phyloP scores from a whole-genome alignment of 768 basidiomycete genomes.

The Trametes sanguinea region DNA sequence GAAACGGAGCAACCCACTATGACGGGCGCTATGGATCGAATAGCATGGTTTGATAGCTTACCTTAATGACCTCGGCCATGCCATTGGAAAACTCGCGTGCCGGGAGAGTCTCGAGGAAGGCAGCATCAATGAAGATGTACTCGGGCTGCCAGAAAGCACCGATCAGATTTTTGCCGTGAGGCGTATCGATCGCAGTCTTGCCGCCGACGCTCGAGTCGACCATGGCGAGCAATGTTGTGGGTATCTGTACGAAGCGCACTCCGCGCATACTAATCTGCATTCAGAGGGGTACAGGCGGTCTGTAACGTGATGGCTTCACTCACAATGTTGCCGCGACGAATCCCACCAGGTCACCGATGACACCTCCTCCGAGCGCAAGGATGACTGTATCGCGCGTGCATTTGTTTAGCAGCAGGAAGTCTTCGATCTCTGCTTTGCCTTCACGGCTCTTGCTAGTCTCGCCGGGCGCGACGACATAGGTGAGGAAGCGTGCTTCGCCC shows the following conservation, averaged over 20 bases:
- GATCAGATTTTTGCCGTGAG: conserved; percentile 97
- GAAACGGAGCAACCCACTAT: too few relatives aligned
- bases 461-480: conserved; percentile 81
- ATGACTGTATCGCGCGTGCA: conserved; percentile 94
- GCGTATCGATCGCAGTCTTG: conserved; percentile 99
- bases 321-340: conserved; percentile 98
- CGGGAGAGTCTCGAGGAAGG: conserved; percentile 93
- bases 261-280: conserved; percentile 83
- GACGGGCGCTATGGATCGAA: too few relatives aligned
- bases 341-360: conserved; percentile 95
- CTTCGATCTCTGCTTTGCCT: conserved; percentile 92
- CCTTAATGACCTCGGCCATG: conserved; percentile 98
- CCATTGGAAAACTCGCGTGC: conserved; percentile 95
- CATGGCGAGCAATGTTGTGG: conserved; percentile 96
- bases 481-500: conserved; percentile 66
- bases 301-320: conserved; percentile 35
- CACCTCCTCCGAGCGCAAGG: conserved; percentile 93
- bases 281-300: not conserved
- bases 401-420: conserved; percentile 83
- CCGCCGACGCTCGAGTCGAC: conserved; percentile 98
- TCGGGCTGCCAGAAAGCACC: conserved; percentile 99
- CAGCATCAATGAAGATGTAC: conserved; percentile 96
- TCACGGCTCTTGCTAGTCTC: conserved; percentile 91
- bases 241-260: conserved; percentile 92
- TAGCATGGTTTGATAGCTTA: conserved; percentile 34